These are phyloP conservation scores for Diaporthe citriasiana DNA, from an alignment of 2,329 filamentous ascomycete species.

Conservation along the genomic window DNA sequence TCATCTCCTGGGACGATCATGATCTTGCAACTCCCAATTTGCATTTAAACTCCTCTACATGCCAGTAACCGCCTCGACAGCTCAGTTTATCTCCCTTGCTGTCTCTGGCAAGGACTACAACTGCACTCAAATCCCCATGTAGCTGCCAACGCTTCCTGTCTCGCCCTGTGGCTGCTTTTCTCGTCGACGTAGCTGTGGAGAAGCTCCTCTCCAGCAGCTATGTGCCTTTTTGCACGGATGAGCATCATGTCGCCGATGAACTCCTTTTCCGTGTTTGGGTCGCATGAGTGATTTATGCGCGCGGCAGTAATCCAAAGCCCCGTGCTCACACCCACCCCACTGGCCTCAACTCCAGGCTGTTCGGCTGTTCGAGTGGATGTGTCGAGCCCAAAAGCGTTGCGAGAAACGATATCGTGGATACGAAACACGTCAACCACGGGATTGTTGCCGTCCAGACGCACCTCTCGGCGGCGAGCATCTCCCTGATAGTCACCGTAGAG, in stretches of 20 bases:
- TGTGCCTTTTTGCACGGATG: slow-evolving; percentile 53
- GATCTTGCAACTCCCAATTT: background rate
- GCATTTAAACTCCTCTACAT: background rate
- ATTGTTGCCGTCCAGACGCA: no score
- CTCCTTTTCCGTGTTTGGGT: slow-evolving; percentile 50
- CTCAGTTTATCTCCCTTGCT: background rate
- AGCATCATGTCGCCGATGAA: slow-evolving; percentile 52
- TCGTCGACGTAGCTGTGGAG: slow-evolving; percentile 41
- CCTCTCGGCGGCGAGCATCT: background rate
- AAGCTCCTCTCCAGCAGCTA: slow-evolving; percentile 55
- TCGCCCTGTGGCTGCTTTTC: background rate
- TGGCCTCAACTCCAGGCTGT: background rate
- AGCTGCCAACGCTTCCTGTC: background rate
- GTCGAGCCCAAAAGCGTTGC: slow-evolving; percentile 8
- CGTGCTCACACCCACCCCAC: background rate
- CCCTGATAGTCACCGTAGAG: background rate
- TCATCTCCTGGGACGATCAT: background rate
- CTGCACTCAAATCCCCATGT: slow-evolving; percentile 2
- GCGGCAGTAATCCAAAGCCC: slow-evolving; percentile 41
- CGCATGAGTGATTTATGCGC: slow-evolving; percentile 51
- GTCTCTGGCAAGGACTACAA: background rate
- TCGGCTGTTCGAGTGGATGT: background rate
- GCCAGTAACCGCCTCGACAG: background rate
- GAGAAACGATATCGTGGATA: slow-evolving; percentile 3
- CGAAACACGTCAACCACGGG: background rate